phyloP scores from a whole-genome alignment of 352 stramenopile species.

The Phytophthora sp. region DNA sequence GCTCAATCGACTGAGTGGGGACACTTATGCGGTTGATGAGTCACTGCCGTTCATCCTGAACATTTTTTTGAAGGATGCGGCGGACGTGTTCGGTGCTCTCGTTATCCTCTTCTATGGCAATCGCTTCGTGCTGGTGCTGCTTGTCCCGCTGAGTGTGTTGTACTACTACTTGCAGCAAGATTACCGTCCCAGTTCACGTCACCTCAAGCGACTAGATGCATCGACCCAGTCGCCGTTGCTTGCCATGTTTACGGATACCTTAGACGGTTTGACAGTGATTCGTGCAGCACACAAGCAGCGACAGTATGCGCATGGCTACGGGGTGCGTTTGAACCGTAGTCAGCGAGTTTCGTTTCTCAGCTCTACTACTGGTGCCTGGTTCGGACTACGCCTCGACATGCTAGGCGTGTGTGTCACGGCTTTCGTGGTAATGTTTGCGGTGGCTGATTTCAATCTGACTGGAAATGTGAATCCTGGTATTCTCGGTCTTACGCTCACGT shows the following conservation, averaged over 20 bases:
- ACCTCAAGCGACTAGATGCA: slow-evolving; percentile 73
- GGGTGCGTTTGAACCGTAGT: slow-evolving; percentile 56
- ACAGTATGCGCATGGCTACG: slow-evolving; percentile 51
- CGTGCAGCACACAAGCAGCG: slow-evolving; percentile 54
- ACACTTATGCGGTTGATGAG: slow-evolving; percentile 88
- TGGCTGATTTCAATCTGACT: slow-evolving; percentile 67
- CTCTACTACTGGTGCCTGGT: slow-evolving; percentile 81
- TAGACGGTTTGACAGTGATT: slow-evolving; percentile 76
- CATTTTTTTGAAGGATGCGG: slow-evolving; percentile 85
- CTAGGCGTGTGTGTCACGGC: slow-evolving; percentile 83
- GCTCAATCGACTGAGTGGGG: slow-evolving; percentile 79
- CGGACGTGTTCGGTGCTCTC: slow-evolving; percentile 73
- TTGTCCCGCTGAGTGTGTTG: slow-evolving; percentile 71
- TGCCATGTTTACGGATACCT: slow-evolving; percentile 72
- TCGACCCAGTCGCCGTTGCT: slow-evolving; percentile 81
- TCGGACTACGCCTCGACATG: slow-evolving; percentile 85
- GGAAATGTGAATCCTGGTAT: slow-evolving; percentile 69
- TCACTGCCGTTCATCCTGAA: slow-evolving; percentile 91
- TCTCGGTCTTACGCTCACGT: slow-evolving; percentile 91
- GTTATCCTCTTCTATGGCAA: slow-evolving; percentile 85
- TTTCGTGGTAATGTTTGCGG: slow-evolving; percentile 82
- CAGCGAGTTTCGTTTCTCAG: slow-evolving; percentile 82
- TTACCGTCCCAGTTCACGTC: slow-evolving; percentile 78
- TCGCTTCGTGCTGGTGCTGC: slow-evolving; percentile 69
- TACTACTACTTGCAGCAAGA: slow-evolving; percentile 69